Evolutionary conservation across 169 alveolate species (phyloP), one percentile per base, ranked within the genome.

Genomic region (Plasmodium vivax): DNA sequence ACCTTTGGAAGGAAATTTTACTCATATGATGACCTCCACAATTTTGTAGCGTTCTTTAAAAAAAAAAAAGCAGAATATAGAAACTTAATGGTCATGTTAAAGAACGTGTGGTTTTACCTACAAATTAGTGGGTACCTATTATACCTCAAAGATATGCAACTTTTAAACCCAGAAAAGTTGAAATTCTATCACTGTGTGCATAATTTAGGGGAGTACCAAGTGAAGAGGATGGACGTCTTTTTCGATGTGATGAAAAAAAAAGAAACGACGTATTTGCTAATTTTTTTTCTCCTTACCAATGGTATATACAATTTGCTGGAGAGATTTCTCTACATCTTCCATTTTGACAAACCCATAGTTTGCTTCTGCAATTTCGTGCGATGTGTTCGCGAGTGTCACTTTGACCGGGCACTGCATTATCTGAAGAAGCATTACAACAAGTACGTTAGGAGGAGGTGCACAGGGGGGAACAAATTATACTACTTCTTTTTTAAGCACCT

Each of bases 211-310:
- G 84, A 74, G 41, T 73, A 85, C 68, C 75, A 85, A 85, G 34
- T 14, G 16, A 85, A 73, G 36, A 74, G 80, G 41, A 14, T 45
- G 23, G 79, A 85, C n/a, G 45, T 85, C 27, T 85, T 85, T 85
- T 85, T 85, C 81, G 80, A 85, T 10, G 38, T 74, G 10, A 85
- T 85, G 34, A 85, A 74, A n/a, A 85, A 85, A 47, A 83, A 85
- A 62, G 93, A 85, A 47, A 85, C 85, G 14, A 85, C 93, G 9
- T 85, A 85, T 85, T n/a, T 41, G 36, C 68, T 85, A 51, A 54
- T 85, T 19, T 85, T 85, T 85, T 85, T 85, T 85, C 84, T 73
- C 68, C 32, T 85, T 23, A 27, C 85, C n/a, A 85, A 85, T 85
- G 80, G 43, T 85, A 85, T 85, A 85, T 85, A 73, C 43, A 85